Evolutionary conservation across 768 basidiomycete species (phyloP).

Genomic region (Kwoniella bestiolae): DNA sequence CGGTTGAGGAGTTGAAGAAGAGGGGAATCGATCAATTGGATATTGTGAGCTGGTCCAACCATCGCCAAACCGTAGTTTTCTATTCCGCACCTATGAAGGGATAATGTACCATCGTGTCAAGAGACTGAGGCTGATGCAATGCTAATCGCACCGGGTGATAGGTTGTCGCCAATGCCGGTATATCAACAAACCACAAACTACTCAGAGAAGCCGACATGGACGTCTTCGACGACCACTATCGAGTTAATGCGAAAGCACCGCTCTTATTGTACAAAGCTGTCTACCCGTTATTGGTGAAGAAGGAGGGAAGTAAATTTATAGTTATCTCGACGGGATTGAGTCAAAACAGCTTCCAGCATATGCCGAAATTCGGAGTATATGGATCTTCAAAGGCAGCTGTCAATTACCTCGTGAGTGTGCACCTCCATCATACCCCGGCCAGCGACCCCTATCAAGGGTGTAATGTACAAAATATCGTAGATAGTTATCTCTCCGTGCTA

Average conservation of each 20-base stretch:
- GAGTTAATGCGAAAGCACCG: conserved; percentile 12
- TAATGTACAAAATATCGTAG: too few species aligned
- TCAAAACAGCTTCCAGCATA: neutral
- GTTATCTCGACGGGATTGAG: neutral
- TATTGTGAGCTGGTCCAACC: neutral
- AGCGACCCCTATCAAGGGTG: too few species aligned
- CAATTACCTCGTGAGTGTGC: conserved; percentile 3
- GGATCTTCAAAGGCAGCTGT: neutral
- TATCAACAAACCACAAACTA: neutral
- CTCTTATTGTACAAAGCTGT: conserved; percentile 23
- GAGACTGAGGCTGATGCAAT: too few species aligned
- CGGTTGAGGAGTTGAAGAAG: neutral
- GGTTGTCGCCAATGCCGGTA: conserved; percentile 8
- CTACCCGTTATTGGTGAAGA: conserved; percentile 9
- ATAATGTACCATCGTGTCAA: too few species aligned
- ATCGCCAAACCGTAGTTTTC: too few species aligned
- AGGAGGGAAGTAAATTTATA: conserved; percentile 2
- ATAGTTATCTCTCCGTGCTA: neutral
- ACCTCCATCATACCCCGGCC: neutral
- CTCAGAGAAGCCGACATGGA: neutral
- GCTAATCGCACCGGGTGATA: too few species aligned
- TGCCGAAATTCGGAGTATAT: neutral
- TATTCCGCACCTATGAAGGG: too few species aligned
- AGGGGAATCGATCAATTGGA: neutral
- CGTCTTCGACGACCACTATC: neutral